Conservation (phyloP, 257 asterid genomes). For the Solanum piurae region DNA sequence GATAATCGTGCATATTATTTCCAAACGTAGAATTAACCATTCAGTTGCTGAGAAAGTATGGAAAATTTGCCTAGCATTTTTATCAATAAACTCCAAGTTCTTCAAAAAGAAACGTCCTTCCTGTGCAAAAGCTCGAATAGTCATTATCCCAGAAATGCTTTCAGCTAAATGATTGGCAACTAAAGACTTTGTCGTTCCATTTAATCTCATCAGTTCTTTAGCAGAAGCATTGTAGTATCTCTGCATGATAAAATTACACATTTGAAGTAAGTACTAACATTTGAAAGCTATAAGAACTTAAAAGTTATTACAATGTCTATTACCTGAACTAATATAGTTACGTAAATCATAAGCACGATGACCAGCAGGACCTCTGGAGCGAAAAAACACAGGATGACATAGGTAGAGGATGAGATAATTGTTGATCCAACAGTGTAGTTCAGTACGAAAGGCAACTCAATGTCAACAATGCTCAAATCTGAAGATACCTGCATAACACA, state of each 20-base stretch:
- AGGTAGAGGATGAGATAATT: not conserved
- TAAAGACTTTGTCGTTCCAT: not conserved
- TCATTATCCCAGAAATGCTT: not conserved
- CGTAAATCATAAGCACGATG: not conserved
- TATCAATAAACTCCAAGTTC: not conserved
- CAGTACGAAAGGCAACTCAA: conserved; percentile 48
- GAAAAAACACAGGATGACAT: not conserved
- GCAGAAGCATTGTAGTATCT: not conserved
- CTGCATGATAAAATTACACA: not conserved
- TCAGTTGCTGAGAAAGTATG: not conserved
- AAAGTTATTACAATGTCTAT: not conserved
- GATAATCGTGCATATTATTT: not conserved
- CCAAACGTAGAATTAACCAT: not conserved
- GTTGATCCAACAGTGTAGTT: not conserved
- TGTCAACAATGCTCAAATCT: conserved; percentile 75
- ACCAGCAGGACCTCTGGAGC: not conserved
- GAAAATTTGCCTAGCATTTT: not conserved
- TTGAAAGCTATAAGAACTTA: not conserved
- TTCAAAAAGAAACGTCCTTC: not conserved
- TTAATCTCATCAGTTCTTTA: not conserved
- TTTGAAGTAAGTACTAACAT: not conserved
- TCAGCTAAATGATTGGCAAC: not conserved
- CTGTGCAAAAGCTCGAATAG: not conserved
- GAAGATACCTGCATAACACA: conserved; percentile 46
- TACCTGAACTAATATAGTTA: not conserved